Base-by-base conservation (phyloP, 2,329 filamentous ascomycete species). In the Alternaria novae-zelandiae region DNA sequence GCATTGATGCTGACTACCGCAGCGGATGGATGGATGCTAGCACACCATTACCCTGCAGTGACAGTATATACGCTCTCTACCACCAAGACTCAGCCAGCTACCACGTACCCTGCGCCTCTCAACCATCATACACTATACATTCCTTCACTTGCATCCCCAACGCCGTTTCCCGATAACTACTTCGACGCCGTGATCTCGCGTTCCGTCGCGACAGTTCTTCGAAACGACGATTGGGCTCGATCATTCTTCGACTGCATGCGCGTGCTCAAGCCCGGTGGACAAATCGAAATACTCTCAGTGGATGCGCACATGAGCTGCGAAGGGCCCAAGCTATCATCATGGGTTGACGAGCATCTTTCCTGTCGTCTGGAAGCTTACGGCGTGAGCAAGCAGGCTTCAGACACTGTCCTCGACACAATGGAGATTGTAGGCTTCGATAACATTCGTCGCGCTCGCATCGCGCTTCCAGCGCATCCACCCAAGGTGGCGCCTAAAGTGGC, bases 171-270 rank as follows among this genome's bases (percentile, higher is more conserved):
- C 5, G 68, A 74, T 46, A 61, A 63, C 20, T 74, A 74, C 54
- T 74, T 74, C 32, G 71, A 74, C 20, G 70, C 68, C 13, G 67
- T 74, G 12, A 65, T 74, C 21, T 74, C 72, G 13, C 70, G 70
- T 21, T 70, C 70, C n/a, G 61, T 74, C 11, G 65, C 71, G 5
- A 73, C 70, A 3, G 61, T 63, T 25, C 62, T 74, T 21, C 70
- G 70, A 54, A 73, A 74, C 56, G 70, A 74, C 23, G 70, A 74
- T 23, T 74, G 72, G 71, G 69, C 71, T 10, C 71, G 68, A 23
- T 64, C 64, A n/a, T 74, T 74, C 63, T 72, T 72, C 44, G 72
- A 74, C 65, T 74, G 68, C 58, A 70, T 70, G 66, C 72, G 72
- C 21, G 67, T 72, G 25, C 72, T 74, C 44, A 74, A 74, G 49